Percentiles rank a stretch among this genome's conserved stretches.
Evolutionary conservation across 2,329 filamentous ascomycete genomes (phyloP).

Genomic region (Gaeumannomyces sp.): DNA sequence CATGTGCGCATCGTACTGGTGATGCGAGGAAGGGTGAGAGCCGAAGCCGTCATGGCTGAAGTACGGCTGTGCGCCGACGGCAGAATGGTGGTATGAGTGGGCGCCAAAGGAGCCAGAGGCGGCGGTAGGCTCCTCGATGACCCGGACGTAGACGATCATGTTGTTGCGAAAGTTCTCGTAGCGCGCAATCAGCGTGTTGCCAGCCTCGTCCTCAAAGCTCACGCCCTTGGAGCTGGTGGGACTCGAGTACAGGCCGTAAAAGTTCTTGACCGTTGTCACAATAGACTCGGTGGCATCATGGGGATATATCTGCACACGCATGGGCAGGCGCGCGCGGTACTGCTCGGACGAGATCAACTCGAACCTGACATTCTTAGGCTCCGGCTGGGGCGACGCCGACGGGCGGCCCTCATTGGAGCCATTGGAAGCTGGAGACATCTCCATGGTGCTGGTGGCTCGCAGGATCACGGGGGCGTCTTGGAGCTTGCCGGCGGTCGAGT

Average conservation of each 20-base stretch:
- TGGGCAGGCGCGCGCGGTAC: constrained; percentile 69
- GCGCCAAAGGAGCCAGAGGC: constrained; percentile 43
- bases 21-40: constrained; percentile 32
- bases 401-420: constrained; percentile 29
- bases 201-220: constrained; percentile 87
- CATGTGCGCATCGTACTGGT: constrained; percentile 52
- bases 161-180: constrained; percentile 94
- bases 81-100: constrained; percentile 44
- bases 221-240: constrained; percentile 67
- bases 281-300: constrained; percentile 98
- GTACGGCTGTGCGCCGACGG: constrained; percentile 46
- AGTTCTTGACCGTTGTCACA: constrained; percentile 97
- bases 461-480: background rate
- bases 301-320: constrained; percentile 84
- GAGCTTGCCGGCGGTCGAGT: background rate
- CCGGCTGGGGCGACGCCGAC: constrained; percentile 34
- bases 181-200: constrained; percentile 85
- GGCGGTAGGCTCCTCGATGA: constrained; percentile 56
- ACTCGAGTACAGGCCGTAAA: constrained; percentile 89
- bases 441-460: constrained; percentile 5
- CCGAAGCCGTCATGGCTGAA: constrained; percentile 49
- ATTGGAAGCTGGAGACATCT: constrained; percentile 11
- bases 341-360: constrained; percentile 66
- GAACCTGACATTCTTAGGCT: constrained; percentile 72
- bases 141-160: constrained; percentile 89